phyloP scores from a whole-genome alignment of 306 rosid genomes.

The Lagenaria siceraria region DNA sequence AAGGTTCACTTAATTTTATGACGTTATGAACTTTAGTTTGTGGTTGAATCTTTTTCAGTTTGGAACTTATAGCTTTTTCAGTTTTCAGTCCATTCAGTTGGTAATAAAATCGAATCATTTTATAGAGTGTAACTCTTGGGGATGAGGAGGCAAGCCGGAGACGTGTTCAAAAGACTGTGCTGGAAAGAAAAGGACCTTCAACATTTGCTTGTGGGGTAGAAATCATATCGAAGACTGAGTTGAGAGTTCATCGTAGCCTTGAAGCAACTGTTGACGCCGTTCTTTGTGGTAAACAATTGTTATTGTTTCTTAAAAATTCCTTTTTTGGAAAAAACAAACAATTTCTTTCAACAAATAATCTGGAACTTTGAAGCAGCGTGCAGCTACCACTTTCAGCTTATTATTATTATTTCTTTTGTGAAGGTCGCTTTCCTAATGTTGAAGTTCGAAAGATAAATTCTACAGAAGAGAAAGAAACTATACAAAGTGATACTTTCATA shows the following conservation, averaged over 20 bases:
- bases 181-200: constrained; percentile 95
- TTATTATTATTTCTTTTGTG: constrained; percentile 13
- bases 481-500: constrained; percentile 18
- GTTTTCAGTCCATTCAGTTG: constrained; percentile 11
- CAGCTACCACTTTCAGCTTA: constrained; percentile 1
- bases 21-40: not conserved
- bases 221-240: constrained; percentile 72
- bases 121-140: constrained; percentile 85
- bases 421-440: constrained; percentile 66
- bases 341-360: not conserved
- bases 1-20: not conserved
- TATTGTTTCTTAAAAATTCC: not conserved
- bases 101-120: constrained; percentile 14
- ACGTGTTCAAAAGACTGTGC: constrained; percentile 88
- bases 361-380: not conserved
- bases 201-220: constrained; percentile 81
- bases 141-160: constrained; percentile 95
- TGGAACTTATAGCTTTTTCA: not conserved
- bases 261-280: constrained; percentile 87
- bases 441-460: constrained; percentile 70
- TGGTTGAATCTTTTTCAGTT: too few relatives aligned
- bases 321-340: too few relatives aligned
- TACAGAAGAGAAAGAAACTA: constrained; percentile 29
- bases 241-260: constrained; percentile 76
- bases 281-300: constrained; percentile 41